Evolutionary conservation across 345 rosid genomes (phyloP).

Genomic region (Syzygium aqueum): DNA sequence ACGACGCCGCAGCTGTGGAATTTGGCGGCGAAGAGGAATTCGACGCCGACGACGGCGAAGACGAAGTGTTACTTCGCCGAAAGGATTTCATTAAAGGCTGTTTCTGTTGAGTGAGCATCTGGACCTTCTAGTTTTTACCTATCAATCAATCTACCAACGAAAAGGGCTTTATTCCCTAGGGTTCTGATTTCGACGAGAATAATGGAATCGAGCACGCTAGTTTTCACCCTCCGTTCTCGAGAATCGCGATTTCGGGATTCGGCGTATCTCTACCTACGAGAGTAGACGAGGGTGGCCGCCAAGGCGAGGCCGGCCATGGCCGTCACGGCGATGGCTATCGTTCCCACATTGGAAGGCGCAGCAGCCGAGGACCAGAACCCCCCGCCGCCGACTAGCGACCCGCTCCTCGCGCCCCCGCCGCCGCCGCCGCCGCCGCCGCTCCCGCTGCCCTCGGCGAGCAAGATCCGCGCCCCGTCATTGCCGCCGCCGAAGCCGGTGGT

Average conservation of each 20-base stretch:
- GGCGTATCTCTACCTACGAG: conserved; percentile 37
- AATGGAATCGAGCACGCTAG: not conserved
- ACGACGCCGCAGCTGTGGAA: conserved; percentile 30
- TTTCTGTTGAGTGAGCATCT: conserved; percentile 38
- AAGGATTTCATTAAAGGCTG: conserved; percentile 43
- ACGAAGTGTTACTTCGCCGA: conserved; percentile 47
- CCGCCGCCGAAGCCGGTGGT: conserved; percentile 19
- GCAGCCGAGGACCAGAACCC: conserved; percentile 34
- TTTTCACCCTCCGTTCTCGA: not conserved
- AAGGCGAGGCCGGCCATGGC: conserved; percentile 76
- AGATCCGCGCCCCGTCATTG: conserved; percentile 31
- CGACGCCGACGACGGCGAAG: conserved; percentile 24
- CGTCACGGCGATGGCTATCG: conserved; percentile 51
- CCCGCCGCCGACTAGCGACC: conserved; percentile 9
- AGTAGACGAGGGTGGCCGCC: conserved; percentile 51
- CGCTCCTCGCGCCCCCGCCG: conserved; percentile 13
- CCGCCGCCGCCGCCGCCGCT: conserved; percentile 11
- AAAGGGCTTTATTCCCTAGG: not conserved
- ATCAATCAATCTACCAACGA: not conserved
- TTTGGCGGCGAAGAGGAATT: conserved; percentile 29
- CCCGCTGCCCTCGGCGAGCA: conserved; percentile 21
- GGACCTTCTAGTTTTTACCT: conserved; percentile 1
- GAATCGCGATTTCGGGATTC: not conserved
- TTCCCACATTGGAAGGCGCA: conserved; percentile 38
- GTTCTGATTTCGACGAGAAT: not conserved